Evolutionary conservation across 495 filamentous ascomycete species (phyloP), one percentile per base, ranked within the genome.

Genomic region (Staphylotrichum longicolle): DNA sequence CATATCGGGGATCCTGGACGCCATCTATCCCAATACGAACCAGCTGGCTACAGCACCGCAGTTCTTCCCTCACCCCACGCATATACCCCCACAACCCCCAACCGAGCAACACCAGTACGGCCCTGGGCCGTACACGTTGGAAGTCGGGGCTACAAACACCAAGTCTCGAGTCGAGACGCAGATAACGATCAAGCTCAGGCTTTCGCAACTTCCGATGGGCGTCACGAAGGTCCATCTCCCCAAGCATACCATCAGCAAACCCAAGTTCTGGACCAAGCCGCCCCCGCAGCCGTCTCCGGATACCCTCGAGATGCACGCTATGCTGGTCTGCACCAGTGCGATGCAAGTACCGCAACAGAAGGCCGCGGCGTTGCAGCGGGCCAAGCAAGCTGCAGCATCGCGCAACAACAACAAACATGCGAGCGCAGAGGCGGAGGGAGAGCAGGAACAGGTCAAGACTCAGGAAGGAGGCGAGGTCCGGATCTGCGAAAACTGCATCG

Each of bases 81-180:
- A 47, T 14, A 32, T 54, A 5, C 57, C 51, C 30, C 7, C 52
- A n/a, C 57, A 51, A 46, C 42, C 15, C 37, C 34, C 42, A 5
- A 55, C 42, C 14, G 55, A 62, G 42, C 42, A 52, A 41, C 20
- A 34, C 10, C 51, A 51, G 11, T 63, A 61, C 14, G 61, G 53
- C 32, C 40, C 57, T 15, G 53, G 40, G 2, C 57, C 61, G 4
- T 61, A 63, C 52, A 59, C 33, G 5, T 57, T 66, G 12, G 55
- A 57, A 46, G 58, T 60, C 5, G 47, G 32, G 34, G 49, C 48
- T 20, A 55, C 20, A 14, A 56, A 54, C 20, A 33, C 83, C 58
- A 98, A 97, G 74, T 96, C 93, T 15, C 84, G 93, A 8, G 93
- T 98, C 15, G 93, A 98, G 77, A 98, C 93, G 0, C 93, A 98